phyloP scores from a whole-genome alignment of 352 stramenopile species.

The Pythium chondricola region DNA sequence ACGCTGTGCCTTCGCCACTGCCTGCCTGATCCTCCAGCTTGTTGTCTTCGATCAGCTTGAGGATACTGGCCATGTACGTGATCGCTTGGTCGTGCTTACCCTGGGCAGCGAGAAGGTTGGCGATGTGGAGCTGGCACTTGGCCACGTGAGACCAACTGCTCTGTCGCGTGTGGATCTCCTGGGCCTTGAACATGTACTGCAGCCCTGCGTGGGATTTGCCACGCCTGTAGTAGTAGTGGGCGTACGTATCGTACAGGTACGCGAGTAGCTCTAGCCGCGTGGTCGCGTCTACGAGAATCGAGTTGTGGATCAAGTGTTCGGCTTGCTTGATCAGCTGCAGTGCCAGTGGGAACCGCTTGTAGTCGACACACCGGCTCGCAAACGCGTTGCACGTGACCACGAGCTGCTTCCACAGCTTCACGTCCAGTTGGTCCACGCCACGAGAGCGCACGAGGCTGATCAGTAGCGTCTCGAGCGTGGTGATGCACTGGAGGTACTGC shows the following conservation, averaged over 20 bases:
- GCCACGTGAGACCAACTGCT: constrained; percentile 80
- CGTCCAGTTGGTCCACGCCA: constrained; percentile 43
- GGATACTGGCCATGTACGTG: constrained; percentile 67
- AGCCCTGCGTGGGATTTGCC: constrained; percentile 77
- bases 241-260: constrained; percentile 84
- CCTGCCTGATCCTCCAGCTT: constrained; percentile 58
- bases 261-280: constrained; percentile 69
- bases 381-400: constrained; percentile 89
- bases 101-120: constrained; percentile 67
- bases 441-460: constrained; percentile 56
- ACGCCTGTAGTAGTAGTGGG: constrained; percentile 88
- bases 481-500: constrained; percentile 74
- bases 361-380: constrained; percentile 76
- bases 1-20: constrained; percentile 29
- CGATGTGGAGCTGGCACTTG: constrained; percentile 87
- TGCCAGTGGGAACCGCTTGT: constrained; percentile 64
- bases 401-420: constrained; percentile 87
- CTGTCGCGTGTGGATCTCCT: constrained; percentile 71
- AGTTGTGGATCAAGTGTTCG: constrained; percentile 69
- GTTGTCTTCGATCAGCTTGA: constrained; percentile 87
- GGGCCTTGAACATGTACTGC: constrained; percentile 80
- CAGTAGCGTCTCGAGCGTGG: constrained; percentile 68
- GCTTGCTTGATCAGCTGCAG: constrained; percentile 84
- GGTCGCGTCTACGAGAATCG: constrained; percentile 41
- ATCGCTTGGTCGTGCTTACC: constrained; percentile 79